A percentile compares a stretch with the other conserved stretches of the same genome.
These are phyloP conservation scores for Lepiota subincarnata DNA, from an alignment of 768 basidiomycete genomes.

Conservation along the genomic window DNA sequence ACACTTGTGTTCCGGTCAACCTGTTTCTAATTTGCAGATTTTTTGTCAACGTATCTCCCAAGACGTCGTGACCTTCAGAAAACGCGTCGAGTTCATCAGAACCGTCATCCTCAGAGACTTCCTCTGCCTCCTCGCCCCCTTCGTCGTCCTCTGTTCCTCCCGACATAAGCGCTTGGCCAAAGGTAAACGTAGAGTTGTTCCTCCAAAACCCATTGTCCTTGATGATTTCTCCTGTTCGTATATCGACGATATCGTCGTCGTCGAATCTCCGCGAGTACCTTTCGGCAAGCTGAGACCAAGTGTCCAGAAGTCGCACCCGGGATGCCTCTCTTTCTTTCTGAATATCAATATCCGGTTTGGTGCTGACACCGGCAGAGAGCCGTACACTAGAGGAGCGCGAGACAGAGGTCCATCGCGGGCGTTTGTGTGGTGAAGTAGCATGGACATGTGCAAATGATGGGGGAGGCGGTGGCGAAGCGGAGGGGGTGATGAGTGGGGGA, in stretches of 20 bases:
- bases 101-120: slow-evolving; percentile 48
- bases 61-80: slow-evolving; percentile 26
- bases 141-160: slow-evolving; percentile 40
- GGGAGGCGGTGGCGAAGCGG: slow-evolving; percentile 46
- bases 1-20: slow-evolving; percentile 7
- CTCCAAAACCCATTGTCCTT: slow-evolving; percentile 69
- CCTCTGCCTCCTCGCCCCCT: slow-evolving; percentile 50
- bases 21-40: slow-evolving; percentile 20
- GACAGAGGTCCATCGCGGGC: slow-evolving; percentile 41
- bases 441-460: slow-evolving; percentile 27
- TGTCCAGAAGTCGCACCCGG: slow-evolving; percentile 49
- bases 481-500: slow-evolving; percentile 44
- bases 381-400: slow-evolving; percentile 35
- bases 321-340: slow-evolving; percentile 55
- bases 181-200: slow-evolving; percentile 35
- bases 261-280: slow-evolving; percentile 64
- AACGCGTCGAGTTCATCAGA: slow-evolving; percentile 59
- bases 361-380: slow-evolving; percentile 18
- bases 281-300: slow-evolving; percentile 67
- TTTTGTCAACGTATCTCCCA: slow-evolving; percentile 27
- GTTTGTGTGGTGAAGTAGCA: slow-evolving; percentile 46
- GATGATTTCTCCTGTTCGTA: slow-evolving; percentile 55
- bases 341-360: slow-evolving; percentile 36
- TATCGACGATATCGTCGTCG: slow-evolving; percentile 77
- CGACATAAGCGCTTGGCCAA: slow-evolving; percentile 48